These are phyloP conservation scores for Pyricularia sp. DNA, from an alignment of 2,329 filamentous ascomycete genomes.

Conservation along the genomic window DNA sequence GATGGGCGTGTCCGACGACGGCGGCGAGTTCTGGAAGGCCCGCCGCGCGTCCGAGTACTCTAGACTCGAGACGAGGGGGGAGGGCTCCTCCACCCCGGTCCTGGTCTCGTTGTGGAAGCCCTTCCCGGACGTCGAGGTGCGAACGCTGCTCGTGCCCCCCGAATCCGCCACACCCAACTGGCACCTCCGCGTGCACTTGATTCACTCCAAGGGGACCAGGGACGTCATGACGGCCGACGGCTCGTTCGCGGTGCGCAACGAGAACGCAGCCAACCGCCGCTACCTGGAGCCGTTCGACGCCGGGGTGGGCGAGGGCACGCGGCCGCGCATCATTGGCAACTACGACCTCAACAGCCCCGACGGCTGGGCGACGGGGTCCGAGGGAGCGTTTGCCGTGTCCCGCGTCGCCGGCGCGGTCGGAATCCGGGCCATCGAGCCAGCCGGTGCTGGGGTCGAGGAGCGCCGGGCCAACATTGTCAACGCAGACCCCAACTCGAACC, in stretches of 20 bases:
- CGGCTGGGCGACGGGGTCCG: conserved; percentile 34
- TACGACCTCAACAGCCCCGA: conserved; percentile 47
- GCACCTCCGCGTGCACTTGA: conserved; percentile 58
- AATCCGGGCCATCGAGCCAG: conserved; percentile 43
- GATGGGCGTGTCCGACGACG: conserved; percentile 67
- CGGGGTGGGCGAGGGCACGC: conserved; percentile 37
- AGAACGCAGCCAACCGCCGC: conserved; percentile 35
- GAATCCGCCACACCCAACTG: conserved; percentile 50
- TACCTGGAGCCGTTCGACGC: conserved; percentile 41
- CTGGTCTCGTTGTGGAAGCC: conserved; percentile 63
- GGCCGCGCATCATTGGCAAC: conserved; percentile 48
- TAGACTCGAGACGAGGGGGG: conserved; percentile 41
- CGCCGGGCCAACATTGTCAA: conserved; percentile 58
- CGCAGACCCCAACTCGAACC: conserved; percentile 70
- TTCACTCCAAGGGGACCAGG: conserved; percentile 44
- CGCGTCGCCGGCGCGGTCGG: conserved; percentile 46
- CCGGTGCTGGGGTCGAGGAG: conserved; percentile 21
- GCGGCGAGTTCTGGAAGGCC: conserved; percentile 70
- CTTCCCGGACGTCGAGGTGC: conserved; percentile 57
- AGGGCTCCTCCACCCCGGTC: conserved; percentile 37
- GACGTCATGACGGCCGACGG: conserved; percentile 65
- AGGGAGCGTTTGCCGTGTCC: conserved; percentile 47
- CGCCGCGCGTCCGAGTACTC: conserved; percentile 59
- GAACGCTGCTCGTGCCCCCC: conserved; percentile 57
- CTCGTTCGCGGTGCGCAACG: conserved; percentile 59